Conservation (phyloP, 2,329 filamentous ascomycete genomes). For the Xylaria sp. region DNA sequence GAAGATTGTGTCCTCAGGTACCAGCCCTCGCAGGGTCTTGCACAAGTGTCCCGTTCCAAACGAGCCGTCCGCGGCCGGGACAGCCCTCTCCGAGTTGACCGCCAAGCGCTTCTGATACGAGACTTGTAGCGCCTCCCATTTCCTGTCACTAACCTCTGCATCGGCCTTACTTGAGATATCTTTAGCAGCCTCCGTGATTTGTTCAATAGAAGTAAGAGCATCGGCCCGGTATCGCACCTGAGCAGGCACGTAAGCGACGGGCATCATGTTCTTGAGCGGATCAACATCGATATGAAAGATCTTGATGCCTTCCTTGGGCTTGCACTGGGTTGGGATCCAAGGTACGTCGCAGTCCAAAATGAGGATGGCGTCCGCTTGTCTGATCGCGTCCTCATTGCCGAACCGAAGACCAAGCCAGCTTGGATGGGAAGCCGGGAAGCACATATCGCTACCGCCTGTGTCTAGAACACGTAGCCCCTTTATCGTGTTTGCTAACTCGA, state of each 20-base stretch:
- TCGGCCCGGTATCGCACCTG: conserved; percentile 71
- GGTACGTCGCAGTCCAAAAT: conserved; percentile 90
- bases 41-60: conserved; percentile 60
- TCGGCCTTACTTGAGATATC: conserved; percentile 49
- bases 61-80: conserved; percentile 65
- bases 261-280: conserved; percentile 73
- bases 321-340: conserved; percentile 82
- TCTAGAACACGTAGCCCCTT: conserved; percentile 75
- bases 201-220: conserved; percentile 66
- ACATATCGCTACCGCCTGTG: conserved; percentile 80
- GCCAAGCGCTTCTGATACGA: conserved; percentile 64
- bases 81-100: conserved; percentile 60
- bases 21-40: conserved; percentile 43
- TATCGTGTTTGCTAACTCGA: conserved; percentile 69
- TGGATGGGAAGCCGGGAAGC: conserved; percentile 74
- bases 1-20: conserved; percentile 66
- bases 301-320: conserved; percentile 56
- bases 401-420: conserved; percentile 74
- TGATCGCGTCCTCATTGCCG: conserved; percentile 74
- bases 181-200: conserved; percentile 64
- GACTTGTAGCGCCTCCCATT: conserved; percentile 61
- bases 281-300: conserved; percentile 71
- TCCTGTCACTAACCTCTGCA: conserved; percentile 44
- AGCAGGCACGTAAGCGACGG: conserved; percentile 72
- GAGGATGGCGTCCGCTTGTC: conserved; percentile 80